A percentile compares a stretch with the other conserved stretches of the same genome.
Conservation (phyloP, 2,329 filamentous ascomycete genomes). For the Cladosporium sp. region DNA sequence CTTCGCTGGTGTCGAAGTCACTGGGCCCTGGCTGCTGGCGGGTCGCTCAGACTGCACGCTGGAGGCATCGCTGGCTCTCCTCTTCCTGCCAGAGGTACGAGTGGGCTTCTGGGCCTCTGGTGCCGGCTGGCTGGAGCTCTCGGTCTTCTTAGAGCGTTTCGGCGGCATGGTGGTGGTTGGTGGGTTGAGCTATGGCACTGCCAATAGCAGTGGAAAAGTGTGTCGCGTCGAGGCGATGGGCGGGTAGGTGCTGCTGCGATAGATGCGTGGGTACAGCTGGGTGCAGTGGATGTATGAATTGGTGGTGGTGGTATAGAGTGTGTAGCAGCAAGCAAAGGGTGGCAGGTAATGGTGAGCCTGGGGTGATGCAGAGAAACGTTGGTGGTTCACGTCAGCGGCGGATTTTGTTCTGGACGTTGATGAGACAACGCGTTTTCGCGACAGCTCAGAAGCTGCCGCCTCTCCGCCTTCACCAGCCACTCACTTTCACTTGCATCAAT, state of each 20-base stretch:
- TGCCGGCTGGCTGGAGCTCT: slow-evolving; percentile 25
- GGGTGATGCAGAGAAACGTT: background rate
- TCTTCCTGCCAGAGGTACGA: slow-evolving; percentile 31
- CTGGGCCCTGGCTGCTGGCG: slow-evolving; percentile 27
- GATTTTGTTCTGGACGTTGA: background rate
- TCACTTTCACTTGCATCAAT: background rate
- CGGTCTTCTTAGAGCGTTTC: slow-evolving; percentile 27
- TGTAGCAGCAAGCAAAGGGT: background rate
- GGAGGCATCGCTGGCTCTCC: slow-evolving; percentile 34
- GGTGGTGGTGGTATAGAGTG: background rate
- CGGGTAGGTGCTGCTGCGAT: background rate
- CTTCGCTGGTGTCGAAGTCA: slow-evolving; percentile 28
- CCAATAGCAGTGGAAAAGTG: background rate
- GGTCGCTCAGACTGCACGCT: slow-evolving; percentile 29
- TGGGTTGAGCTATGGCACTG: background rate
- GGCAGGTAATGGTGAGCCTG: background rate
- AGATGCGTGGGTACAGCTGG: background rate
- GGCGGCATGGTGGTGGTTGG: slow-evolving; percentile 29
- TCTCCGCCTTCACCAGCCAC: slow-evolving; percentile 6
- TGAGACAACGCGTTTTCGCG: slow-evolving; percentile 4
- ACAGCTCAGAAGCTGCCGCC: background rate
- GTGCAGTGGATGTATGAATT: background rate
- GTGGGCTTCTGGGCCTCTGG: slow-evolving; percentile 25
- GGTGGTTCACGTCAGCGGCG: slow-evolving; percentile 1
- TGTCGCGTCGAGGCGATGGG: slow-evolving; percentile 1